Evolutionary conservation across 805 yeast genomes (phyloP).

Genomic region (Suhomyces canberraensis): DNA sequence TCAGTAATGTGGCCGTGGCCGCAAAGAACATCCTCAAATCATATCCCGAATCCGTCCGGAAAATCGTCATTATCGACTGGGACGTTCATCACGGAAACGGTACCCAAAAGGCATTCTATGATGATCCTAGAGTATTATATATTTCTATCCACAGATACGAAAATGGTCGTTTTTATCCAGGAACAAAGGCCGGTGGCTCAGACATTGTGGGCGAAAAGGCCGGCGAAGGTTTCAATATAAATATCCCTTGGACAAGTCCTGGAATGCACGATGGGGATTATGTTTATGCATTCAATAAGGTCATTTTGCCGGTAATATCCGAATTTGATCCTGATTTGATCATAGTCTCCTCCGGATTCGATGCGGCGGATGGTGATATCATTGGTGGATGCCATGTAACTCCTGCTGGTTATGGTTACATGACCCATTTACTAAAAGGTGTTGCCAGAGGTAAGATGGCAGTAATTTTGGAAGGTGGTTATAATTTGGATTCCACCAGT

Average conservation of each 20-base stretch:
- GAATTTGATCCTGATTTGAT: conserved; percentile 93
- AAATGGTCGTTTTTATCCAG: conserved; percentile 90
- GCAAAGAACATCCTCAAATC: conserved; percentile 77
- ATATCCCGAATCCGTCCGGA: conserved; percentile 85
- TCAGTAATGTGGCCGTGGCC: conserved; percentile 96
- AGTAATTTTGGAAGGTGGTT: conserved; percentile 95
- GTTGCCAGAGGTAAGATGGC: conserved; percentile 86
- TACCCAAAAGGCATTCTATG: conserved; percentile 86
- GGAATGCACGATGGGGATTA: conserved; percentile 97
- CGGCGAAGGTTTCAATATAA: conserved; percentile 85
- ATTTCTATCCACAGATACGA: conserved; percentile 92
- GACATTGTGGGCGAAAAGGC: conserved; percentile 79
- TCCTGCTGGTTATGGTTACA: conserved; percentile 93
- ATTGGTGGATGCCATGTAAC: conserved; percentile 95
- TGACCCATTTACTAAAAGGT: conserved; percentile 88
- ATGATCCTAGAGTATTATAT: conserved; percentile 88
- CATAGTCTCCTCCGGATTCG: conserved; percentile 92
- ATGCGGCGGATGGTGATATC: conserved; percentile 97
- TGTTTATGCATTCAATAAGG: conserved; percentile 81
- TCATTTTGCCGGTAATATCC: conserved; percentile 81
- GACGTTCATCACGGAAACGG: conserved; percentile 99
- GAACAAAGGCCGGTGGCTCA: conserved; percentile 79
- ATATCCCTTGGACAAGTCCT: conserved; percentile 88
- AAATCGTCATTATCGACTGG: conserved; percentile 89
- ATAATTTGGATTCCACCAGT: conserved; percentile 87